These are phyloP conservation scores for Euclidium syriacum DNA, from an alignment of 345 rosid species.

Conservation along the genomic window DNA sequence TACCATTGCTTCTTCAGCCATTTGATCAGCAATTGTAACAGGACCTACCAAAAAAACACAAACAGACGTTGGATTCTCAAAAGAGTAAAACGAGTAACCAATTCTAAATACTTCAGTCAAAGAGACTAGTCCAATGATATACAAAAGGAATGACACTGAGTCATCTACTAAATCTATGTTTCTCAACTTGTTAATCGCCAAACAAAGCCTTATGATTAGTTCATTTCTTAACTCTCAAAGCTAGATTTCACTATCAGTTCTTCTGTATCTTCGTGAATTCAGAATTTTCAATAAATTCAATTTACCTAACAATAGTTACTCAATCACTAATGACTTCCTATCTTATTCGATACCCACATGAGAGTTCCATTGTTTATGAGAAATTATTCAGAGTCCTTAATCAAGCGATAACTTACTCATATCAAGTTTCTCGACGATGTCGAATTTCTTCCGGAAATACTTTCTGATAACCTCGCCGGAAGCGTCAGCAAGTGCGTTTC, in stretches of 20 bases:
- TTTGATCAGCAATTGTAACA: slow-evolving; percentile 90
- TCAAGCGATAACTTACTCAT: slow-evolving; percentile 43
- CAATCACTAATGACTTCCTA: neutral
- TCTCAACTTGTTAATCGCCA: neutral
- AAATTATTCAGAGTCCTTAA: neutral
- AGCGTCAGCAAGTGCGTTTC: slow-evolving; percentile 70
- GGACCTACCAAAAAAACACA: slow-evolving; percentile 50
- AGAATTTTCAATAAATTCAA: neutral
- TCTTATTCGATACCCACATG: neutral
- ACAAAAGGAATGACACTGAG: neutral
- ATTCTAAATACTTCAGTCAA: neutral
- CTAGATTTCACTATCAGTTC: neutral
- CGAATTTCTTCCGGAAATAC: slow-evolving; percentile 77
- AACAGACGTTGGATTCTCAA: neutral
- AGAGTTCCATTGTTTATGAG: neutral
- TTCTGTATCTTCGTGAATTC: too few species aligned
- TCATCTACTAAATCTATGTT: neutral
- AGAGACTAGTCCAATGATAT: neutral
- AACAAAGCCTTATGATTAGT: neutral
- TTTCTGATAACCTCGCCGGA: slow-evolving; percentile 79
- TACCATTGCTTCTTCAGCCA: slow-evolving; percentile 90
- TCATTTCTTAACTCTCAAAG: neutral
- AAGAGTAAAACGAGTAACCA: neutral
- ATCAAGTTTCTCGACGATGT: slow-evolving; percentile 79
- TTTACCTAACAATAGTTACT: neutral